Base-by-base conservation (phyloP, 495 filamentous ascomycete genomes). In the Neurospora intermedia region DNA sequence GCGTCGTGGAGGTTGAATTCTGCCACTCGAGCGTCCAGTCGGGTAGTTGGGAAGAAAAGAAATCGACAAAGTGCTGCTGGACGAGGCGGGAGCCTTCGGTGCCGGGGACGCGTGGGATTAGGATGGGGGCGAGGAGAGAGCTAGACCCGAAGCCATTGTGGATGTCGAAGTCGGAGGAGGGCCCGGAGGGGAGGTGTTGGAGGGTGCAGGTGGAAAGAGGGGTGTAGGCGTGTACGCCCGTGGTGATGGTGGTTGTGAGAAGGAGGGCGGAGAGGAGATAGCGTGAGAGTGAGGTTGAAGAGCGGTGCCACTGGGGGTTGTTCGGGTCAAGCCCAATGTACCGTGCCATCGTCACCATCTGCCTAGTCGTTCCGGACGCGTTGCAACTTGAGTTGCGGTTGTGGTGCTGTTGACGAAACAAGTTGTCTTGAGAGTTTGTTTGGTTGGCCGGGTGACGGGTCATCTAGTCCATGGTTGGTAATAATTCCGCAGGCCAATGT, bases 21-120 rank as follows among this genome's bases (percentile, higher is more conserved):
- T 97, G 95, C 76, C 92, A 92, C 39, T 89, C 85, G 62, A 97
- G 81, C 4, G 82, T 87, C 96, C 96, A 98, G 62, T 88, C 80
- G 0, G 94, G 94, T 3, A 99, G 88, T 38, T 88, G 82, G 6
- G 82, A 85, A 7, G 81, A 80, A 79, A 97, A 96, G 84, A 94
- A 99, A 78, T 92, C 81, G 66, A 88, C 86, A 75, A 99, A 93
- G 83, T 98, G 96, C 38, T 89, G 84, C 69, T 94, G 91, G 89
- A 93, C 72, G 38, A 27, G 15, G 39, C 72, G 70, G 40, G 75
- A 75, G 40, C 93, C 93, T 3, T 88, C 83, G 6, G 93, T 97
- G 27, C 95, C 96, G 35, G 96, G 90, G 39, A 99, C 94, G 71
- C 96, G 92, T 40, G 95, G 91, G 31, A 88, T 89, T n/a, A 99